Evolutionary conservation across 352 stramenopile species (phyloP).

Genomic region (Elongisporangium prolatum): DNA sequence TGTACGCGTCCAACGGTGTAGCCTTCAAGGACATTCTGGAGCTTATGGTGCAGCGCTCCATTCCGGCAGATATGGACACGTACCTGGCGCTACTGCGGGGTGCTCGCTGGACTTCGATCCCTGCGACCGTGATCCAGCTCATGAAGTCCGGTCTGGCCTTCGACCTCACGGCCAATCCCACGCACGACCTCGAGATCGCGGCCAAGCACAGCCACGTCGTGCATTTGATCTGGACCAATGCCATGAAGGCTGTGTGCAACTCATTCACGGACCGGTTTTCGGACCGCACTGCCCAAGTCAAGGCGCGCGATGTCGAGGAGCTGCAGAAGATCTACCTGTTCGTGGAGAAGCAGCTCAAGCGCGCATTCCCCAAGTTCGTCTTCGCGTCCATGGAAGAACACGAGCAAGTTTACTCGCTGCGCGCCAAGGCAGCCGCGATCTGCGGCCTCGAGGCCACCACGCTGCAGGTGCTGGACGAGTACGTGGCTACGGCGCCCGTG

Average conservation of each 20-base stretch:
- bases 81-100: constrained; percentile 58
- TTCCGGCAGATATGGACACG: constrained; percentile 47
- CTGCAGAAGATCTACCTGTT: constrained; percentile 52
- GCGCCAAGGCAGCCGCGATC: constrained; percentile 53
- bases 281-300: constrained; percentile 31
- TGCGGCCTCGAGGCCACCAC: constrained; percentile 37
- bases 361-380: constrained; percentile 45
- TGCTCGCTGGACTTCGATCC: constrained; percentile 65
- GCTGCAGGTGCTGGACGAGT: constrained; percentile 58
- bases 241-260: constrained; percentile 60
- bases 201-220: constrained; percentile 29
- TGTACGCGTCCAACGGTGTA: constrained; percentile 52
- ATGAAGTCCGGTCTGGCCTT: constrained; percentile 42
- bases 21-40: constrained; percentile 51
- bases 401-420: constrained; percentile 50
- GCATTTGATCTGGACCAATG: constrained; percentile 40
- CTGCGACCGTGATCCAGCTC: constrained; percentile 52
- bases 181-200: constrained; percentile 1
- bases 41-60: constrained; percentile 46
- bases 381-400: constrained; percentile 39
- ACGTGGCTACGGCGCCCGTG: constrained; percentile 25
- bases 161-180: constrained; percentile 12
- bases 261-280: constrained; percentile 58
- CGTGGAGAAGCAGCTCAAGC: constrained; percentile 51
- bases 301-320: constrained; percentile 33